Conservation (phyloP, 441 rosid species). For the Euphorbia corollata region DNA sequence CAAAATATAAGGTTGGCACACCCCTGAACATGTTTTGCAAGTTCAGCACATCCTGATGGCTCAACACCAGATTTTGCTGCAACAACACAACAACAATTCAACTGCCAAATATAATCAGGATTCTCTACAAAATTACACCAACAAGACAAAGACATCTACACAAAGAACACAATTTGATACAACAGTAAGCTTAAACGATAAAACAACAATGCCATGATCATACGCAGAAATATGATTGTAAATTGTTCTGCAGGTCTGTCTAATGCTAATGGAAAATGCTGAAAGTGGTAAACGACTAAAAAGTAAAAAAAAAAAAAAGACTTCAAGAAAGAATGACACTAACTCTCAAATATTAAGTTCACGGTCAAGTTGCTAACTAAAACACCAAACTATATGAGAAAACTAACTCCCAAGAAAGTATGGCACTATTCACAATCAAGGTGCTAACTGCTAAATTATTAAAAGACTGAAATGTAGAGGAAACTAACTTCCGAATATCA, state of each 20-base stretch:
- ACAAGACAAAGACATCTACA: neutral
- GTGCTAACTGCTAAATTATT: neutral
- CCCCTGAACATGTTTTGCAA: constrained; percentile 58
- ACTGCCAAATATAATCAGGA: neutral
- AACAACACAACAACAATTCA: constrained; percentile 19
- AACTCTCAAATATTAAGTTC: too few species aligned
- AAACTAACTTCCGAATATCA: neutral
- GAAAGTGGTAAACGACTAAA: too few species aligned
- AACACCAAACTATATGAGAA: too few species aligned
- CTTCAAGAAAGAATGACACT: too few species aligned
- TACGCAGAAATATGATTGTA: neutral
- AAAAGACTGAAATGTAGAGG: neutral
- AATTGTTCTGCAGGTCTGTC: neutral
- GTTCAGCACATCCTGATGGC: constrained; percentile 73
- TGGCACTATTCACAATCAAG: neutral
- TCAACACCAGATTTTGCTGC: constrained; percentile 90
- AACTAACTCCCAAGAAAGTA: neutral
- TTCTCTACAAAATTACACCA: neutral
- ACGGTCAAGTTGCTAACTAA: too few species aligned
- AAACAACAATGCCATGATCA: neutral
- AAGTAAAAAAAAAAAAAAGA: too few species aligned
- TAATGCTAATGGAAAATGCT: too few species aligned
- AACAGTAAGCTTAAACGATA: neutral
- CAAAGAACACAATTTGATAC: neutral
- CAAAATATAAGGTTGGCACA: constrained; percentile 75